These are phyloP conservation scores for Thielaviopsis ethacetica DNA, from an alignment of 2,329 filamentous ascomycete genomes.

Conservation along the genomic window DNA sequence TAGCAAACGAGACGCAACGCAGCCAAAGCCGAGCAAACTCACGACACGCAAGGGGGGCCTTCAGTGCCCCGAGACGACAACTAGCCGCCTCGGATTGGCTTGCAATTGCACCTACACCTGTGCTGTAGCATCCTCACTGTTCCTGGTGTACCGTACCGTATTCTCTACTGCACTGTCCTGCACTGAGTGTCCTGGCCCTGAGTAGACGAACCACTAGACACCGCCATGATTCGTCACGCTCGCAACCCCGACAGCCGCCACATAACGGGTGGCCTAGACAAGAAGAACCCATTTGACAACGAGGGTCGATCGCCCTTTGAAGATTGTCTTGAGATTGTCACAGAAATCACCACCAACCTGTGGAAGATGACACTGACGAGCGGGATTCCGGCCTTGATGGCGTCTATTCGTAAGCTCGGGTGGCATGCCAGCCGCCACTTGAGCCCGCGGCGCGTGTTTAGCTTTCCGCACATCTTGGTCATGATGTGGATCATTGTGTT, in stretches of 20 bases:
- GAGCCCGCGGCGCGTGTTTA: constrained; percentile 34
- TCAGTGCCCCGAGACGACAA: background rate
- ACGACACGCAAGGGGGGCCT: background rate
- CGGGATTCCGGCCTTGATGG: background rate
- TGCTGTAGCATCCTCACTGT: background rate
- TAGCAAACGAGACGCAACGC: background rate
- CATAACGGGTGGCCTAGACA: constrained; percentile 10
- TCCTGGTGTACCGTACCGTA: background rate
- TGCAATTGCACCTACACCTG: background rate
- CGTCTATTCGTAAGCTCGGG: constrained; percentile 9
- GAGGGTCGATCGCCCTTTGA: constrained; percentile 19
- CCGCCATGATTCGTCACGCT: background rate
- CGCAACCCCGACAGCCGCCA: constrained; percentile 4
- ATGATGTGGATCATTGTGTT: constrained; percentile 60
- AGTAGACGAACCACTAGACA: background rate
- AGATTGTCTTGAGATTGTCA: constrained; percentile 11
- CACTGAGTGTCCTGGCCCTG: background rate
- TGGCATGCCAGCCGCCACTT: constrained; percentile 23
- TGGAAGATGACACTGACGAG: background rate
- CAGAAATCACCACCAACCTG: background rate
- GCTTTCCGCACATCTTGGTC: constrained; percentile 51
- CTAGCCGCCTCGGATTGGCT: background rate
- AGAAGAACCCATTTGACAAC: constrained; percentile 14
- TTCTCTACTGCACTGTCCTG: background rate
- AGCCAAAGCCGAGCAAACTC: background rate